A percentile compares a stretch with the other conserved stretches of the same genome.
These are phyloP conservation scores for Ascomycota sp. DNA, from an alignment of 2,329 filamentous ascomycete genomes.

Conservation along the genomic window DNA sequence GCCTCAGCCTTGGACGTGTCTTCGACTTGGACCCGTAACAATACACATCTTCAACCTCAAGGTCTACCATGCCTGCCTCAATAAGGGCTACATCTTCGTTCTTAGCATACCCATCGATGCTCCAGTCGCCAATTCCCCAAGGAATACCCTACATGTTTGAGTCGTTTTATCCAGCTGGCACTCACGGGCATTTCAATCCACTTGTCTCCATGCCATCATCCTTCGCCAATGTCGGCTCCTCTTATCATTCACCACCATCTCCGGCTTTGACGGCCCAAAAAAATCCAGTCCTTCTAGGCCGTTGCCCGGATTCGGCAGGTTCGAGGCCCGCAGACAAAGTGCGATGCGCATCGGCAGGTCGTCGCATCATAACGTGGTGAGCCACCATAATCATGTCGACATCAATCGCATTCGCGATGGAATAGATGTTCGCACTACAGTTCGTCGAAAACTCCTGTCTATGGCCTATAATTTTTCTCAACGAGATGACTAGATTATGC, in stretches of 20 bases:
- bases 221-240: conserved; percentile 10
- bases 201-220: conserved; percentile 11
- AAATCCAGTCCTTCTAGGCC: conserved; percentile 19
- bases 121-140: conserved; percentile 10
- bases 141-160: conserved; percentile 12
- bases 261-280: conserved; percentile 14
- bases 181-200: conserved; percentile 5
- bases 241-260: conserved; percentile 13
- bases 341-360: conserved; percentile 24
- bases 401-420: conserved; percentile 40
- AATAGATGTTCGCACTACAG: conserved; percentile 55
- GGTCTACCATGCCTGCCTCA: conserved; percentile 1
- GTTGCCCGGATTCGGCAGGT: conserved; percentile 12
- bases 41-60: conserved; percentile 1
- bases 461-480: background rate
- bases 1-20: conserved; percentile 4
- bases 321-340: conserved; percentile 26
- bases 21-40: conserved; percentile 1
- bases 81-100: conserved; percentile 8
- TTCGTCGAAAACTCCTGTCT: conserved; percentile 17
- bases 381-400: conserved; percentile 42
- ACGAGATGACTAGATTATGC: conserved; percentile 48
- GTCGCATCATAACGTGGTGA: conserved; percentile 24
- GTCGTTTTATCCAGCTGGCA: conserved; percentile 4
- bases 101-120: conserved; percentile 14